Conservation (phyloP, 2,329 filamentous ascomycete genomes). For the Trichoderma aggressivum region DNA sequence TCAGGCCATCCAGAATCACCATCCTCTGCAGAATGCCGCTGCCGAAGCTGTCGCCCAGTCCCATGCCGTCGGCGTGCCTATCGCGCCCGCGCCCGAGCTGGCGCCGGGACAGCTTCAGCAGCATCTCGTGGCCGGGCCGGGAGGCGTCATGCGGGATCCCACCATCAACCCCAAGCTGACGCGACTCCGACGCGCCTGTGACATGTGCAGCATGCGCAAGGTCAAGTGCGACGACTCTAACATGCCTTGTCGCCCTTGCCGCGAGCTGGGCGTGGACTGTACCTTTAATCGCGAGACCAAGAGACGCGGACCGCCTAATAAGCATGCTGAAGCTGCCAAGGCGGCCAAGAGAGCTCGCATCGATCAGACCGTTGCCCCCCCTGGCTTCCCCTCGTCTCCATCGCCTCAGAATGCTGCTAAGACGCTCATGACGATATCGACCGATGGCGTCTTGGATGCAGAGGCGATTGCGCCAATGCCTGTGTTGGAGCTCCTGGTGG, state of each 20-base stretch:
- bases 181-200: constrained; percentile 56
- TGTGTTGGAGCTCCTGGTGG: constrained; percentile 65
- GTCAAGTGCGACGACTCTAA: constrained; percentile 58
- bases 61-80: constrained; percentile 15
- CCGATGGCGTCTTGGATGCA: constrained; percentile 48
- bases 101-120: constrained; percentile 19
- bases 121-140: constrained; percentile 19
- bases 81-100: constrained; percentile 11
- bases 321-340: constrained; percentile 54
- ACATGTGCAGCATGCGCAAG: constrained; percentile 60
- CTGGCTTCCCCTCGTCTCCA: constrained; percentile 34
- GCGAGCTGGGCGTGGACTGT: constrained; percentile 55
- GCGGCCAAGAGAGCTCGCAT: constrained; percentile 48
- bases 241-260: constrained; percentile 55
- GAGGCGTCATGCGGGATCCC: constrained; percentile 36
- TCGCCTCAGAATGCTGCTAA: constrained; percentile 48
- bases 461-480: constrained; percentile 70
- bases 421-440: constrained; percentile 45
- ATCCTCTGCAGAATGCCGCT: constrained; percentile 38
- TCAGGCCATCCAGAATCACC: constrained; percentile 39
- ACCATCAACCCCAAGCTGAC: constrained; percentile 50
- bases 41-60: constrained; percentile 33
- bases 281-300: constrained; percentile 57
- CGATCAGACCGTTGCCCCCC: constrained; percentile 28
- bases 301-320: constrained; percentile 57